A percentile compares a stretch with the other conserved stretches of the same genome.
Evolutionary conservation across 164 flowering plant genomes (phyloP).

Genomic region (Platanus orientalis): DNA sequence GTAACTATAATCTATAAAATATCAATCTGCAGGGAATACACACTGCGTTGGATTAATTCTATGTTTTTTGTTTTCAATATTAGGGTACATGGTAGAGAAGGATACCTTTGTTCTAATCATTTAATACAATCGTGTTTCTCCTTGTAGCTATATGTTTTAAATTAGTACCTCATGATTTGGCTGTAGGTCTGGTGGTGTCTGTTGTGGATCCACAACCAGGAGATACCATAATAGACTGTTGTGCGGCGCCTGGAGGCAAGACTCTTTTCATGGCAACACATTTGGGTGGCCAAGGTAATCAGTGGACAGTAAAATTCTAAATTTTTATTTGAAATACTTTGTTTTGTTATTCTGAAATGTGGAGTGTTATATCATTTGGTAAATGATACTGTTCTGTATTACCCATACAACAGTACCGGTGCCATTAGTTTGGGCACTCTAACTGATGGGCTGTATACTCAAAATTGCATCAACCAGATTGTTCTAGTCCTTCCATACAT

Average conservation of each 20-base stretch:
- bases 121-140: background rate
- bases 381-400: background rate
- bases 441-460: background rate
- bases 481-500: background rate
- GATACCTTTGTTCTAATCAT: no score
- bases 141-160: background rate
- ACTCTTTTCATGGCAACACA: slow-evolving; percentile 85
- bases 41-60: no score
- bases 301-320: background rate
- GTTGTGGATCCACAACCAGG: slow-evolving; percentile 84
- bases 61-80: no score
- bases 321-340: background rate
- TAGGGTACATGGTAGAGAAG: no score
- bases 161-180: background rate
- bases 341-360: background rate
- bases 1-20: background rate
- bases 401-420: background rate
- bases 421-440: background rate
- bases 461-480: background rate
- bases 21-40: background rate
- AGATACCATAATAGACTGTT: slow-evolving; percentile 73
- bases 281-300: slow-evolving; percentile 60
- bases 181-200: slow-evolving; percentile 76
- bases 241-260: slow-evolving; percentile 99
- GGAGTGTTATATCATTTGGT: background rate